These are phyloP conservation scores for Balansia obtecta DNA, from an alignment of 2,329 filamentous ascomycete species.

Conservation along the genomic window DNA sequence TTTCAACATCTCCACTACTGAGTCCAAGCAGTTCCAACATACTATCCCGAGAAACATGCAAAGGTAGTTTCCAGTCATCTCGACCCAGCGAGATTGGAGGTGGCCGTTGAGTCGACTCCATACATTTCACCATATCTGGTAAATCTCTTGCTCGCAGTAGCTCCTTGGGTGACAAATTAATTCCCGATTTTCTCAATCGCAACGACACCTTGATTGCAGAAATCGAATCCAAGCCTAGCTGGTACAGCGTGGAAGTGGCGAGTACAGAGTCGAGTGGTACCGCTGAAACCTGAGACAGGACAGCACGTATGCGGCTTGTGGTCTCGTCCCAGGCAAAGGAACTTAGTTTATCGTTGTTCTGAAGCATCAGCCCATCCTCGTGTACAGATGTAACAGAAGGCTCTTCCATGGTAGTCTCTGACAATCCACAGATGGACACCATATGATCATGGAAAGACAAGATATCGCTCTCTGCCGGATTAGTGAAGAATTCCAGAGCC, in stretches of 20 bases:
- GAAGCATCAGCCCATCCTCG: not conserved
- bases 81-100: not conserved
- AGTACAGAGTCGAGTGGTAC: conserved; percentile 45
- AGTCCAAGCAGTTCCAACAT: conserved; percentile 26
- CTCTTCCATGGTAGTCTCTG: conserved; percentile 12
- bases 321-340: conserved; percentile 20
- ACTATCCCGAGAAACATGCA: conserved; percentile 22
- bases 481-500: conserved; percentile 44
- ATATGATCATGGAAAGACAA: conserved; percentile 38
- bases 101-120: not conserved
- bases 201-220: conserved; percentile 75
- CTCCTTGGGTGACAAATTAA: conserved; percentile 56
- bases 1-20: conserved; percentile 37
- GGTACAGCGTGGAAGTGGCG: conserved; percentile 56
- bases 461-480: conserved; percentile 32
- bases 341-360: not conserved
- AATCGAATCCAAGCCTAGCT: conserved; percentile 84
- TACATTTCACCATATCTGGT: conserved; percentile 41
- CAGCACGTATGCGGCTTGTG: conserved; percentile 29
- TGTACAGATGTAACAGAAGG: not conserved
- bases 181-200: conserved; percentile 49
- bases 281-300: conserved; percentile 47
- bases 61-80: conserved; percentile 18
- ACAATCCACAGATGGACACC: conserved; percentile 55
- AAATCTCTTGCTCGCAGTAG: conserved; percentile 57